These are phyloP conservation scores for Penicillium fuscoglaucum DNA, from an alignment of 2,329 filamentous ascomycete genomes.

Conservation along the genomic window DNA sequence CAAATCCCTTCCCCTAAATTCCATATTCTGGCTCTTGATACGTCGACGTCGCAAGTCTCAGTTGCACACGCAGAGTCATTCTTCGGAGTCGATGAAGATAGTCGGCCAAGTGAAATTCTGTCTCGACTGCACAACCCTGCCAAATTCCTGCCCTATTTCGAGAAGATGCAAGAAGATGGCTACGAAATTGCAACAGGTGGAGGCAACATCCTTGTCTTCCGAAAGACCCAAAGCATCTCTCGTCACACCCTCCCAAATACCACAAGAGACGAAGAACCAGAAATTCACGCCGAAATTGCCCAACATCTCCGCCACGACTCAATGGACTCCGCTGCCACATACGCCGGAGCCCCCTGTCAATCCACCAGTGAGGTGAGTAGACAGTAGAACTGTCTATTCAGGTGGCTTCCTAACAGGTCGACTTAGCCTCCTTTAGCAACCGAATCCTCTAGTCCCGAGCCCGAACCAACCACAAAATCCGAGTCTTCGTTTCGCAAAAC, in stretches of 20 bases:
- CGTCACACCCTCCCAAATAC: not conserved
- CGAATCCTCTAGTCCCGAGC: not conserved
- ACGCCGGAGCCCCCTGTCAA: conserved; percentile 1
- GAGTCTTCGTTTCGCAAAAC: conserved; percentile 21
- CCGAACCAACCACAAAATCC: conserved; percentile 2
- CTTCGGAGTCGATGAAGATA: conserved; percentile 24
- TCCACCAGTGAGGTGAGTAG: conserved; percentile 25
- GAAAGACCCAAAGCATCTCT: conserved; percentile 15
- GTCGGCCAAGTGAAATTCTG: conserved; percentile 38
- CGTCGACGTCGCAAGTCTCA: conserved; percentile 30
- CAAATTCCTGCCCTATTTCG: conserved; percentile 45
- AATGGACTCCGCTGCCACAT: not conserved
- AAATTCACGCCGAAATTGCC: conserved; percentile 12
- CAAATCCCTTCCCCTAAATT: conserved; percentile 18
- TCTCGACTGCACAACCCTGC: conserved; percentile 41
- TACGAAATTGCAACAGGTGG: conserved; percentile 47
- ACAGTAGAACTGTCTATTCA: conserved; percentile 22
- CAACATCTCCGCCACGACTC: conserved; percentile 14
- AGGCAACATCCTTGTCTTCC: conserved; percentile 45
- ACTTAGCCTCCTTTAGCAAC: conserved; percentile 18
- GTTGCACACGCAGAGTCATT: conserved; percentile 38
- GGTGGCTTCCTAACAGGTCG: conserved; percentile 30
- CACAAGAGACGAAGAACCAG: conserved; percentile 2
- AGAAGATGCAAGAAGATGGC: conserved; percentile 39
- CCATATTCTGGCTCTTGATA: conserved; percentile 43